phyloP scores from a whole-genome alignment of 2,329 filamentous ascomycete species.

The Nectriaceae sp. region DNA sequence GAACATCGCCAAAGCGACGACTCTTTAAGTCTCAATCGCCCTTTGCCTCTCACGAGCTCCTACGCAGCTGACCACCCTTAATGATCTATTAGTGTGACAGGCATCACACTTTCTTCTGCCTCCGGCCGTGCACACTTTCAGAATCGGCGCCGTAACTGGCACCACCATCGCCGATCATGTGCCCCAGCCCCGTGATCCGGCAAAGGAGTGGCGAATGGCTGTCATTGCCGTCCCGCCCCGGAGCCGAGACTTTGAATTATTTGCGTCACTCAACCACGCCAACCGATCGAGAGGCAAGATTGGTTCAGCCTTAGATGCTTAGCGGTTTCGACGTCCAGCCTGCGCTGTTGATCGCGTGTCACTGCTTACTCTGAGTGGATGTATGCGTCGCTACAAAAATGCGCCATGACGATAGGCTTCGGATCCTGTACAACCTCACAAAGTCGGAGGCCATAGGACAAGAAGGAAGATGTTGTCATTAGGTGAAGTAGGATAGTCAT shows the following conservation, averaged over 20 bases:
- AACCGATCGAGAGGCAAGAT: too few species aligned
- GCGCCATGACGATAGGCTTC: too few species aligned
- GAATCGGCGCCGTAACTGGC: conserved; percentile 8
- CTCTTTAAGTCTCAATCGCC: background rate
- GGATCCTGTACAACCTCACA: too few species aligned
- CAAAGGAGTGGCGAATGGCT: conserved; percentile 22
- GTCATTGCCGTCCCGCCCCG: background rate
- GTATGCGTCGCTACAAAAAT: too few species aligned
- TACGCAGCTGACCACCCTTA: conserved; percentile 3
- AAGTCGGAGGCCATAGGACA: too few species aligned
- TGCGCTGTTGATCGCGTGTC: too few species aligned
- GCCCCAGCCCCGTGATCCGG: conserved; percentile 15
- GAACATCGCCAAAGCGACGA: background rate
- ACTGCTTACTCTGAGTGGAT: too few species aligned
- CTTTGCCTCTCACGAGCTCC: background rate
- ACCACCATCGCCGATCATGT: conserved; percentile 24
- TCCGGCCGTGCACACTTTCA: conserved; percentile 11
- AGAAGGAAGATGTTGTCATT: too few species aligned
- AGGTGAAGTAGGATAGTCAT: too few species aligned
- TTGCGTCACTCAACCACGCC: conserved; percentile 1
- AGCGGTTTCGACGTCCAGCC: too few species aligned
- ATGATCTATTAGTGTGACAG: conserved; percentile 9
- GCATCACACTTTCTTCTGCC: background rate
- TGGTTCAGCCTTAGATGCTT: too few species aligned
- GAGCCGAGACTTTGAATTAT: conserved; percentile 7